Base-by-base conservation (phyloP, 352 stramenopile genomes). In the Pythium rhizo-oryzae region DNA sequence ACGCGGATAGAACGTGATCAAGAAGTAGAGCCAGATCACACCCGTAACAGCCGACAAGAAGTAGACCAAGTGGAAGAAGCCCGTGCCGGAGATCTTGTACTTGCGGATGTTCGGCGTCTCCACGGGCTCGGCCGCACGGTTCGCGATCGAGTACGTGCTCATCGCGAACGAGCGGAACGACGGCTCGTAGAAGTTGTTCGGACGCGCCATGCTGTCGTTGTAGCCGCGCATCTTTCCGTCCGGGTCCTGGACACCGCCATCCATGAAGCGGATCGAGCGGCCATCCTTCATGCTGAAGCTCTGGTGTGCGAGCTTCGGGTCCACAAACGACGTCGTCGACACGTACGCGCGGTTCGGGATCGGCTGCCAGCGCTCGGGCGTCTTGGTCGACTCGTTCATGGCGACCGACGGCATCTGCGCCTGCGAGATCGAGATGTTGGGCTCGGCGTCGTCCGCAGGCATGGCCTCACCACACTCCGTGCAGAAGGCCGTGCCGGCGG, bases 31-130 rank as follows among this genome's bases (percentile, higher is more conserved):
- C 89, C 89, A 96, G 35, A 91, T 71, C 24, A 96, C 65, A 73
- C 89, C 89, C 0, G 78, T 73, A 23, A 89, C 67, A 16, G 63
- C 84, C 35, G 70, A 84, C n/a, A 87, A 49, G 28, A 96, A 91
- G 83, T 96, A 96, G 53, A 96, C 79, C 8, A 96, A 39, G 76
- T 96, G 87, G 75, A 95, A 96, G 59, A 94, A 84, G 41, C 82
- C 82, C 33, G 77, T 81, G 39, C 87, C 89, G 21, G 85, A 94
- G 82, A 96, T 96, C 78, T 94, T 93, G 84, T 95, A 96, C 86
- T 95, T 96, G 46, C 89, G 87, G 30, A 96, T 94, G 77, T 96
- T 96, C 47, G 89, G 89, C 54, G 89, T 96, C 74, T 94, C 85
- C 16, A 95, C 89, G 0, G 89, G 87, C 61, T 96, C 89, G 44